phyloP scores from a whole-genome alignment of 2,329 filamentous ascomycete species.

The Corinectria fuckeliana region DNA sequence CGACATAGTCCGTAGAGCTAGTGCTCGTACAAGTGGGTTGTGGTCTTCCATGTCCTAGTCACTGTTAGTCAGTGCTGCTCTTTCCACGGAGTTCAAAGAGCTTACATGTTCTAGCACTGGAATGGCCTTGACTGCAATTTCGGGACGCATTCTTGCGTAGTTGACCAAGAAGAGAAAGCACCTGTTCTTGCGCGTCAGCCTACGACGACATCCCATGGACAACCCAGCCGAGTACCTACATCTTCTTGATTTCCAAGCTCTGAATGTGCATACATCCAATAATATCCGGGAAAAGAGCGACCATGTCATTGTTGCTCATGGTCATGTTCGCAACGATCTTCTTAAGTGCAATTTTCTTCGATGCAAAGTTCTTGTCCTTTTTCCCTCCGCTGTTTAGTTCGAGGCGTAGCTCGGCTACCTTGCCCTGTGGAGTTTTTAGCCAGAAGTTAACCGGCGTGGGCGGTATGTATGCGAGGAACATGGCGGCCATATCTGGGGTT shows the following conservation, averaged over 20 bases:
- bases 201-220: background rate
- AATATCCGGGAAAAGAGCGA: conserved; percentile 93
- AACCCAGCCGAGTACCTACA: conserved; percentile 62
- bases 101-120: conserved; percentile 82
- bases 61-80: conserved; percentile 26
- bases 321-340: conserved; percentile 99
- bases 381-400: conserved; percentile 94
- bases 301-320: conserved; percentile 99
- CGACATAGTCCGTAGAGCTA: conserved; percentile 93
- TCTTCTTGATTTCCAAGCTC: conserved; percentile 98
- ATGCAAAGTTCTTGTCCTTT: conserved; percentile 95
- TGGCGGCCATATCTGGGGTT: conserved; percentile 40
- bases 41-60: conserved; percentile 89
- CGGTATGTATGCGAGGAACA: conserved; percentile 63
- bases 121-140: conserved; percentile 91
- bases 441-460: conserved; percentile 52
- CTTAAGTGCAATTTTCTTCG: conserved; percentile 98
- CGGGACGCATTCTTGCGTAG: conserved; percentile 92
- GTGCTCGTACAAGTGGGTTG: conserved; percentile 89
- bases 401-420: conserved; percentile 94
- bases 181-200: conserved; percentile 61
- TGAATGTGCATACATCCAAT: conserved; percentile 94
- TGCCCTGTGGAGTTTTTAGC: conserved; percentile 80
- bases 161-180: conserved; percentile 98
- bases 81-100: background rate